Percentiles rank a stretch among this genome's conserved stretches.
Evolutionary conservation across 306 rosid genomes (phyloP).

Genomic region (Cicer judaicum): DNA sequence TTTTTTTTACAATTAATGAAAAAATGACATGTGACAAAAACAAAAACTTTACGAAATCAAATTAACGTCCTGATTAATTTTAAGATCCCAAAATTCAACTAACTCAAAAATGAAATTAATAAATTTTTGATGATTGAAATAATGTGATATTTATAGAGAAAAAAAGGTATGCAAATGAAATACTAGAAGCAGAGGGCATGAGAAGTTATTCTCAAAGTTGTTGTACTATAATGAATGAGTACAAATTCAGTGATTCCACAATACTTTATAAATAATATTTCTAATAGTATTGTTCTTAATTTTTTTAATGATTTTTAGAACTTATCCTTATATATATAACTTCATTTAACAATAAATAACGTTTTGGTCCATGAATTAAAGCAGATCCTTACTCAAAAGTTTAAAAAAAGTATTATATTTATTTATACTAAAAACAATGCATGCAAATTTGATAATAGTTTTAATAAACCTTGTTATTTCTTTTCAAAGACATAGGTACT

Average conservation of each 20-base stretch:
- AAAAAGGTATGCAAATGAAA: too few species aligned
- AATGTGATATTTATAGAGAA: too few species aligned
- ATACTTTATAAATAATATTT: background rate
- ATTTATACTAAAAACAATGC: background rate
- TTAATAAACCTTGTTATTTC: background rate
- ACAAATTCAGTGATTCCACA: background rate
- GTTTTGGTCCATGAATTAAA: background rate
- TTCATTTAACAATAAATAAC: background rate
- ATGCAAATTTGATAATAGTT: conserved; percentile 14
- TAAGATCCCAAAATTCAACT: too few species aligned
- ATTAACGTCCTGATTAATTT: too few species aligned
- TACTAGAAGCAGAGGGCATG: background rate
- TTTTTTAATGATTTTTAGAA: too few species aligned
- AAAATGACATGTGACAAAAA: too few species aligned
- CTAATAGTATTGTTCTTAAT: too few species aligned
- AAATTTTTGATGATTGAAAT: too few species aligned
- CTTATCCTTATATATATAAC: background rate
- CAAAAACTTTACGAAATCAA: too few species aligned
- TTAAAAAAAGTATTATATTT: background rate
- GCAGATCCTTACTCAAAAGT: background rate
- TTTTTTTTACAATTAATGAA: too few species aligned
- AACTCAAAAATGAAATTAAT: too few species aligned
- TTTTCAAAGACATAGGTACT: conserved; percentile 12
- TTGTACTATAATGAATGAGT: conserved; percentile 2
- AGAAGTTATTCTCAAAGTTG: conserved; percentile 24